A percentile compares a stretch with the other conserved stretches of the same genome.
These are phyloP conservation scores for Phytopythium montanum DNA, from an alignment of 352 stramenopile species.

Conservation along the genomic window DNA sequence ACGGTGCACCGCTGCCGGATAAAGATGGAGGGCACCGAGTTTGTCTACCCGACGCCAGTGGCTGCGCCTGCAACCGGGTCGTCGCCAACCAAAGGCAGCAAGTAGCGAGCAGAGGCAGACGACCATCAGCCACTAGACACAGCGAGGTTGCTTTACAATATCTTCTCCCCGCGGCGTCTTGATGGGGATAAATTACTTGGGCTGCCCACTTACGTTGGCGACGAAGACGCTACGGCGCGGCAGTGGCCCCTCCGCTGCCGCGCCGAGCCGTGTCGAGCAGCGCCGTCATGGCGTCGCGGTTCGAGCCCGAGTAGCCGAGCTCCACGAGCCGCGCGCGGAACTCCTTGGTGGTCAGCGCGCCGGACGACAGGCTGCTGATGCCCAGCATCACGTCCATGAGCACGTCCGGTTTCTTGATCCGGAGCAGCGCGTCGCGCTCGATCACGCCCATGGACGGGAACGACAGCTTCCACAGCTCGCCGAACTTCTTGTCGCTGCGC, in stretches of 20 bases:
- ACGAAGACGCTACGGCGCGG: not conserved
- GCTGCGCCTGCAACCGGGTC: not conserved
- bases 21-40: constrained; percentile 76
- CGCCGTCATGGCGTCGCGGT: constrained; percentile 51
- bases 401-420: constrained; percentile 59
- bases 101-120: not conserved
- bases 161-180: not conserved
- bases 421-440: constrained; percentile 52
- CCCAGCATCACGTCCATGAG: constrained; percentile 79
- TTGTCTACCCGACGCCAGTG: constrained; percentile 39
- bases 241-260: constrained; percentile 6
- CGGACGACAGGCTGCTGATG: constrained; percentile 71
- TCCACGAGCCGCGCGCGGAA: constrained; percentile 57
- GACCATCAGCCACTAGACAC: not conserved
- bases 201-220: not conserved
- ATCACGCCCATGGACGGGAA: constrained; percentile 74
- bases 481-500: constrained; percentile 46
- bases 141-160: not conserved
- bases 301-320: constrained; percentile 52
- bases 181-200: constrained; percentile 30
- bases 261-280: constrained; percentile 56
- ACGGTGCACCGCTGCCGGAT: constrained; percentile 79
- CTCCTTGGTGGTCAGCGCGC: constrained; percentile 46
- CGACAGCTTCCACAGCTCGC: constrained; percentile 68
- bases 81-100: not conserved